Conservation (phyloP, 1,139 yeast species). For the Petasospora rhodanensis region DNA sequence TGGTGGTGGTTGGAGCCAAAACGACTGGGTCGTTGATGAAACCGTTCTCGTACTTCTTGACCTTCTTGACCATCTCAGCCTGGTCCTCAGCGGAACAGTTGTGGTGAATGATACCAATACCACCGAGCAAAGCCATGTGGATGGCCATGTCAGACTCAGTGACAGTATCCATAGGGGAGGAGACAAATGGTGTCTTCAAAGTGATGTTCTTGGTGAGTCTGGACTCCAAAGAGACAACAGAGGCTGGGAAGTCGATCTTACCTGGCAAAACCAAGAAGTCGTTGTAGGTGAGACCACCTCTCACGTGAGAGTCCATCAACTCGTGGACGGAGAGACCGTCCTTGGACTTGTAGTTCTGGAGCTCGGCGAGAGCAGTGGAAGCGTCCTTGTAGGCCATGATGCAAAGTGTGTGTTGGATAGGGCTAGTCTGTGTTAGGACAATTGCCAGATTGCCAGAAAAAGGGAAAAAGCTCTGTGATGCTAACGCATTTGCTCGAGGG, state of each 20-base stretch:
- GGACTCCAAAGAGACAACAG: slow-evolving; percentile 71
- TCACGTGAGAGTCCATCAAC: slow-evolving; percentile 81
- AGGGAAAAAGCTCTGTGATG: no score
- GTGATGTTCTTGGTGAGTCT: slow-evolving; percentile 87
- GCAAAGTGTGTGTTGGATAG: slow-evolving; percentile 1
- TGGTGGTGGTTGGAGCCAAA: slow-evolving; percentile 68
- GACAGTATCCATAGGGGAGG: slow-evolving; percentile 99
- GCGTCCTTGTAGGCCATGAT: slow-evolving; percentile 40
- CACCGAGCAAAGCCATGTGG: slow-evolving; percentile 97
- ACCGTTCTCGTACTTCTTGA: slow-evolving; percentile 95
- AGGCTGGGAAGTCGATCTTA: slow-evolving; percentile 83
- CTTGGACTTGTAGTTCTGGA: slow-evolving; percentile 59
- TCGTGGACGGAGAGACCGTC: slow-evolving; percentile 86
- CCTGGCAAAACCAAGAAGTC: slow-evolving; percentile 96
- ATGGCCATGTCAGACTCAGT: slow-evolving; percentile 98
- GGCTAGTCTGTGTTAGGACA: slow-evolving; percentile 18
- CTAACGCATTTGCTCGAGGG: slow-evolving; percentile 1
- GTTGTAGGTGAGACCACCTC: slow-evolving; percentile 97
- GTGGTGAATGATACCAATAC: slow-evolving; percentile 98
- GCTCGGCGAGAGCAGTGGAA: slow-evolving; percentile 62
- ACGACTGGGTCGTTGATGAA: slow-evolving; percentile 94
- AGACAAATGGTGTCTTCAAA: slow-evolving; percentile 89
- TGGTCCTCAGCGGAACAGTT: slow-evolving; percentile 96
- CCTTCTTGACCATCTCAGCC: slow-evolving; percentile 97
- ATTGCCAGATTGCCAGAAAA: slow-evolving; percentile 28